Evolutionary conservation across 768 basidiomycete species (phyloP).

Genomic region (Amanita phalloides): DNA sequence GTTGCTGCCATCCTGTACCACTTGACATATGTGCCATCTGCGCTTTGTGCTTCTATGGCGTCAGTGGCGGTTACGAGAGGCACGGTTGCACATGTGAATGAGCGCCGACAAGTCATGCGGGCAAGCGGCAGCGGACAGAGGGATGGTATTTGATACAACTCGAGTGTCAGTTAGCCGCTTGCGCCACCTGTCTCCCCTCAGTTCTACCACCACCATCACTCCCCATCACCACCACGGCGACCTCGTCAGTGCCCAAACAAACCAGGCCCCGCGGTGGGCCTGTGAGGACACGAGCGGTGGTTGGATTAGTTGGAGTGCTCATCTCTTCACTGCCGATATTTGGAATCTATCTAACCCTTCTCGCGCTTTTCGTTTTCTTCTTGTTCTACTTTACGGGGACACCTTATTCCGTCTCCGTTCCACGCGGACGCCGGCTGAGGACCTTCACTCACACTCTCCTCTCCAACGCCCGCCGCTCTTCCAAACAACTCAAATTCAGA

Average conservation of each 20-base stretch:
- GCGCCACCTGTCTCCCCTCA: too few species aligned
- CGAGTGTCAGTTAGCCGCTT: too few species aligned
- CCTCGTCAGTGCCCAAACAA: background rate
- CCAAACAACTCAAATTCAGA: conserved; percentile 2
- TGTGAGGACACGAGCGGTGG: background rate
- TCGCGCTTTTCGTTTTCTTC: background rate
- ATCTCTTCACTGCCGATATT: conserved; percentile 1
- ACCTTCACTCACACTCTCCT: background rate
- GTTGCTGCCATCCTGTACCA: too few species aligned
- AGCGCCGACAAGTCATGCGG: too few species aligned
- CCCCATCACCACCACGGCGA: background rate
- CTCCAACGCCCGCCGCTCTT: background rate
- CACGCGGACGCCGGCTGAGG: background rate
- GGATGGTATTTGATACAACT: too few species aligned
- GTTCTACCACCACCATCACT: background rate
- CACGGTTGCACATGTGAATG: too few species aligned
- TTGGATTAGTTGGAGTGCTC: background rate
- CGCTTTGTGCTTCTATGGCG: too few species aligned
- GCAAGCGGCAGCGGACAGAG: too few species aligned
- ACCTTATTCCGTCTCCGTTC: background rate
- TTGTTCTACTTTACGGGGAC: background rate
- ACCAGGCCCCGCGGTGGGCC: background rate
- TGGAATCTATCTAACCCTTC: background rate
- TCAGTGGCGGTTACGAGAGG: too few species aligned
- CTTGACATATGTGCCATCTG: too few species aligned